Evolutionary conservation across 2,329 filamentous ascomycete genomes (phyloP), one percentile per base, ranked within the genome.

Genomic region (Fusarium metavorans): DNA sequence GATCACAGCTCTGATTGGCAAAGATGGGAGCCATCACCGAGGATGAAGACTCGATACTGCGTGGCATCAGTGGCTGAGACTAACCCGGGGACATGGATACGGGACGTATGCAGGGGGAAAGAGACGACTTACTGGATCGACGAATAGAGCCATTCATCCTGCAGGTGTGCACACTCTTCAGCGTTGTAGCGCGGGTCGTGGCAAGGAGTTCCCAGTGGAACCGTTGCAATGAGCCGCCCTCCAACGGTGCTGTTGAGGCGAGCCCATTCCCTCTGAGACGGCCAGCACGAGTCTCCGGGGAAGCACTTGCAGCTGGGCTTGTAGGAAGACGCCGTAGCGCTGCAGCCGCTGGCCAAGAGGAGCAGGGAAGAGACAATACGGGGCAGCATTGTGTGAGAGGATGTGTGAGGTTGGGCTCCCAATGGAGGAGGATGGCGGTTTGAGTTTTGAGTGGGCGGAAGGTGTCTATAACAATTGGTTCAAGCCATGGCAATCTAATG

Each of bases 251-350:
- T 52, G 72, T 91, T 91, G 68, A 91, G 83, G 1, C 70, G 64
- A 6, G 78, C 69, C 89, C 89, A 91, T 16, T 80, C 77, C 1
- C 73, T 41, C 2, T 61, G 23, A 1, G 82, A 81, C 0, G 89
- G 89, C 89, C 89, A 91, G 75, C 86, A 88, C 0, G 73, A 20
- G 52, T 90, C 87, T 11, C 84, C 85, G 0, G 89, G 88, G 7
- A 74, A 64, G 3, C 68, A 74, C 56, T 70, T 74, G 30, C 72
- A 74, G 10, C 18, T 37, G 14, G 34, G 14, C 20, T 16, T 3
- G 11, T 43, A 9, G n/a, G 4, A 23, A 13, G 57, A 9, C 5
- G 45, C 43, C 1, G 48, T 16, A 2, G 35, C 59, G 16, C 8
- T 43, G 30, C 43, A 52, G 20, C 20, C 13, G 16, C 11, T 20